Evolutionary conservation across 1,284 basidiomycete genomes (phyloP).

Genomic region (Ceratorhiza oryzae-sativae): DNA sequence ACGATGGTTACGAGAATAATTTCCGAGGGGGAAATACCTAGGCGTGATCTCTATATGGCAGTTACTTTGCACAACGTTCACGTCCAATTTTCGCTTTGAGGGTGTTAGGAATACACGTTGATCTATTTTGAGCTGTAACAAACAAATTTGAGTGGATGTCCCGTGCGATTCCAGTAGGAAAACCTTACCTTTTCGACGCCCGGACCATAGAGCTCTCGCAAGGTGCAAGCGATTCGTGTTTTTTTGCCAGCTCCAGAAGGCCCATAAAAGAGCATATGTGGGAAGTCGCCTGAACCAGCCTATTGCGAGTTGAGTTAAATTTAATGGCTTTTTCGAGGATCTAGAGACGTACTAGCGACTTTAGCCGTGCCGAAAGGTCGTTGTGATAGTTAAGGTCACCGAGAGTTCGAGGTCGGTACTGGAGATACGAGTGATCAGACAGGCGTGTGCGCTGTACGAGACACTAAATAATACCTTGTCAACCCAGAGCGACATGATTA

Average conservation of each 20-base stretch:
- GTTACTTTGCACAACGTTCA: conserved; percentile 97
- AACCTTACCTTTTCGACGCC: conserved; percentile 85
- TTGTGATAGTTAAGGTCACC: conserved; percentile 90
- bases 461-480: conserved; percentile 65
- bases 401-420: conserved; percentile 89
- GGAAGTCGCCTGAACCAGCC: conserved; percentile 92
- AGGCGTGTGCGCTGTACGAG: neutral
- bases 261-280: conserved; percentile 97
- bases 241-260: conserved; percentile 98
- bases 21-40: conserved; percentile 60
- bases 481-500: conserved; percentile 85
- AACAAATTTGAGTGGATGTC: neutral
- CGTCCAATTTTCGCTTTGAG: conserved; percentile 92
- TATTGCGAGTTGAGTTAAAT: conserved; percentile 47
- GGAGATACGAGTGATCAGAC: neutral
- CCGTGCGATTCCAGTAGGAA: neutral
- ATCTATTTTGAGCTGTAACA: conserved; percentile 91
- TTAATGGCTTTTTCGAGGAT: neutral
- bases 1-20: neutral
- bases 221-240: conserved; percentile 90
- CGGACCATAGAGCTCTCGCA: conserved; percentile 89
- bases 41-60: conserved; percentile 99
- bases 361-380: conserved; percentile 79
- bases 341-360: conserved; percentile 68
- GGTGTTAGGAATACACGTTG: conserved; percentile 96